Percentiles rank a stretch among this genome's conserved stretches.
These are phyloP conservation scores for Colletotrichum endophyticum DNA, from an alignment of 2,329 filamentous ascomycete genomes.

Conservation along the genomic window DNA sequence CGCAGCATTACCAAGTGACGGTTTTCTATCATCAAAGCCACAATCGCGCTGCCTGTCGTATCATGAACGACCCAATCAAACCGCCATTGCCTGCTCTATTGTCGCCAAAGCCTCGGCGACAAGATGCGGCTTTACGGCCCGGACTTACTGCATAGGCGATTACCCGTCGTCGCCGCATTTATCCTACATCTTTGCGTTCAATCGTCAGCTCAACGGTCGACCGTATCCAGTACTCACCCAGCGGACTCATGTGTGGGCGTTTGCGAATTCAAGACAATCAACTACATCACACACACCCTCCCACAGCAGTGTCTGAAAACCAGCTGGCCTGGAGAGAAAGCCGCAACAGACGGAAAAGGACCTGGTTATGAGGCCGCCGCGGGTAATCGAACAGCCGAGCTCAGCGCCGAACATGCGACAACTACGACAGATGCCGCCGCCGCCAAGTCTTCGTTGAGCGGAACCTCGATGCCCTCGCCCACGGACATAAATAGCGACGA, in stretches of 20 bases:
- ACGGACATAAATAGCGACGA: conserved; percentile 1
- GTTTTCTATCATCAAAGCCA: no score
- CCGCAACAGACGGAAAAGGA: neutral
- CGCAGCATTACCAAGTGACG: no score
- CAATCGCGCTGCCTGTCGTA: neutral
- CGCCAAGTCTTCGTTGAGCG: neutral
- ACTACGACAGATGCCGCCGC: conserved; percentile 21
- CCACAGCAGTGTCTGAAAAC: conserved; percentile 77
- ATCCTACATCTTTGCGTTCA: neutral
- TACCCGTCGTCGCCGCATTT: neutral
- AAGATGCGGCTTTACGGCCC: neutral
- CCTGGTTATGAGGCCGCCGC: conserved; percentile 8
- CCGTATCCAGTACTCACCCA: neutral
- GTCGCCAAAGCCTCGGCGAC: neutral
- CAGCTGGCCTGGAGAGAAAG: conserved; percentile 48
- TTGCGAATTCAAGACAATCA: conserved; percentile 70
- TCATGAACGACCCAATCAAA: neutral
- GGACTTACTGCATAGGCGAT: neutral
- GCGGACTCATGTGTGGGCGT: neutral
- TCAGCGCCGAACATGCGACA: neutral
- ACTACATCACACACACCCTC: conserved; percentile 81
- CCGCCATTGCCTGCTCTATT: neutral
- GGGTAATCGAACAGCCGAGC: neutral
- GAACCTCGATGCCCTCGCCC: neutral
- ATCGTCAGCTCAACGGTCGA: neutral